These are phyloP conservation scores for Withania somnifera DNA, from an alignment of 305 asterid species.

Conservation along the genomic window DNA sequence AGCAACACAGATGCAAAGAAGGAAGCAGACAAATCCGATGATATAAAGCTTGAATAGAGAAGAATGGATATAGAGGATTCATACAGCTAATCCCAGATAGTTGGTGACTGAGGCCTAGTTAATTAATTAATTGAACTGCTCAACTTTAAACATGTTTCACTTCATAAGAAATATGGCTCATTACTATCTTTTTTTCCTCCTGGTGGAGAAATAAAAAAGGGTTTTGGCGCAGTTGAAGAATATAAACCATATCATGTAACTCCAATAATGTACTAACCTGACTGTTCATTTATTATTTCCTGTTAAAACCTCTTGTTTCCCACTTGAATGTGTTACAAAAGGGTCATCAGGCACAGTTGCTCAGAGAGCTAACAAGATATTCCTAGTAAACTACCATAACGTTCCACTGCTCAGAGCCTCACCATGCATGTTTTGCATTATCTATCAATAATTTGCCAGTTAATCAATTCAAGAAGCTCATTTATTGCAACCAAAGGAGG, in stretches of 20 bases:
- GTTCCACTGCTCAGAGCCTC: not conserved
- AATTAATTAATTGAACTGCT: not conserved
- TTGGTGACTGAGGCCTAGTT: not conserved
- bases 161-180: not conserved
- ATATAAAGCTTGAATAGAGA: not conserved
- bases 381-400: not conserved
- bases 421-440: not conserved
- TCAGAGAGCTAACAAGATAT: not conserved
- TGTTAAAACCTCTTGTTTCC: not conserved
- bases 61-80: not conserved
- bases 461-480: not conserved
- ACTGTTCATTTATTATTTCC: not conserved
- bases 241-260: not conserved
- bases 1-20: not conserved
- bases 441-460: not conserved
- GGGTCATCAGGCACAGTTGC: not conserved
- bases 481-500: not conserved
- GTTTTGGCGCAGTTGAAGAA: not conserved
- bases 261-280: not conserved
- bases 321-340: not conserved
- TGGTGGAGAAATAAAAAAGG: too few relatives aligned
- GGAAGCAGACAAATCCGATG: not conserved
- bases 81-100: not conserved
- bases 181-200: not conserved
- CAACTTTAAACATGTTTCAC: not conserved